phyloP scores from a whole-genome alignment of 768 basidiomycete genomes.

The Pluteus cervinus region DNA sequence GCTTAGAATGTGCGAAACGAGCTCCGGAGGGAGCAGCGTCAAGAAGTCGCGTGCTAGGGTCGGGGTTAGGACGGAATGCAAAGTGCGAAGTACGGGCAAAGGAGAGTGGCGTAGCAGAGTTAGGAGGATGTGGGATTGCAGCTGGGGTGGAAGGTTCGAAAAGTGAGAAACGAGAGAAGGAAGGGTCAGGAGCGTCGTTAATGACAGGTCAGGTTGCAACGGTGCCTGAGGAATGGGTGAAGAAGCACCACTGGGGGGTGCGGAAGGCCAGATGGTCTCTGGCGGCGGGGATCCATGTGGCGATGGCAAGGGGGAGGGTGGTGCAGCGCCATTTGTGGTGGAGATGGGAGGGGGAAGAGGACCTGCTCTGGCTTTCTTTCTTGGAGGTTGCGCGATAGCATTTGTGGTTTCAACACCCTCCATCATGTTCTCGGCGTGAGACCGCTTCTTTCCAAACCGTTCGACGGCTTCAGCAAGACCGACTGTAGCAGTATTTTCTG shows the following conservation, averaged over 20 bases:
- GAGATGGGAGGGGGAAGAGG: conserved; percentile 53
- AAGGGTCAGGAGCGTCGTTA: conserved; percentile 82
- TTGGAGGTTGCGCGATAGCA: conserved; percentile 50
- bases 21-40: conserved; percentile 84
- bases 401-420: conserved; percentile 40
- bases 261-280: conserved; percentile 72
- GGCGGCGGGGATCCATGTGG: conserved; percentile 81
- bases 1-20: conserved; percentile 83
- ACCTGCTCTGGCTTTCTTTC: conserved; percentile 75
- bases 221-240: conserved; percentile 67
- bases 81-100: conserved; percentile 82
- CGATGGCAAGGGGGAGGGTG: conserved; percentile 80
- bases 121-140: conserved; percentile 92
- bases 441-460: conserved; percentile 81
- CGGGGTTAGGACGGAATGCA: conserved; percentile 84
- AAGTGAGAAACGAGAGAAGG: conserved; percentile 82
- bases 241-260: conserved; percentile 72
- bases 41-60: conserved; percentile 94
- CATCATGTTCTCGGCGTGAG: conserved; percentile 54
- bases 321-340: conserved; percentile 68
- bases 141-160: conserved; percentile 64
- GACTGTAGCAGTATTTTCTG: conserved; percentile 45
- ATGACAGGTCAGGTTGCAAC: conserved; percentile 72
- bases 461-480: conserved; percentile 78
- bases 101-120: conserved; percentile 90